These are phyloP conservation scores for Monosporascus sp. DNA, from an alignment of 2,329 filamentous ascomycete species.

Conservation along the genomic window DNA sequence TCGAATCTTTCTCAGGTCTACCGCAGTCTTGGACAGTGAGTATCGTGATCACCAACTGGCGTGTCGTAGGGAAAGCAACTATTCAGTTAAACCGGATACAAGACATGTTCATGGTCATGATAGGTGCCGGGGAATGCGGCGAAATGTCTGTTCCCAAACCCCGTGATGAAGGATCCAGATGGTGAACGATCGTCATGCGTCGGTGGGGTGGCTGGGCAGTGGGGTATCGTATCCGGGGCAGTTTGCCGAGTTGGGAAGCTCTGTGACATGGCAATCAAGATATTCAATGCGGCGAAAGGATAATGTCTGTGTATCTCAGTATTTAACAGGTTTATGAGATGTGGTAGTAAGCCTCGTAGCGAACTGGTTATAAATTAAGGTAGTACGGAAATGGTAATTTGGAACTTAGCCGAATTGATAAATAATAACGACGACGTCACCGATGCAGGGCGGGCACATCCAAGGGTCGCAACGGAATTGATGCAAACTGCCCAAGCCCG, in stretches of 20 bases:
- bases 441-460: no score
- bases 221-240: no score
- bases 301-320: no score
- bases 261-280: no score
- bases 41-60: not conserved
- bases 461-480: not conserved
- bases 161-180: not conserved
- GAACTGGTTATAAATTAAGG: not conserved
- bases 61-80: no score
- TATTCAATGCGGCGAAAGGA: no score
- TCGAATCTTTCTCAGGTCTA: not conserved
- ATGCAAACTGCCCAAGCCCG: not conserved
- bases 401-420: not conserved
- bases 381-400: slow-evolving; percentile 5
- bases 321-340: no score
- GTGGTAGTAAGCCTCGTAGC: no score
- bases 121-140: not conserved
- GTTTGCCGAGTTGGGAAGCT: no score
- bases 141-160: not conserved
- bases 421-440: no score
- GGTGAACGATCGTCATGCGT: no score
- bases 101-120: not conserved
- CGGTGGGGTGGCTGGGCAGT: no score
- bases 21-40: not conserved
- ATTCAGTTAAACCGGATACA: not conserved